Base-by-base conservation (phyloP, 2,329 filamentous ascomycete genomes). In the Aspergillus thermomutatus region DNA sequence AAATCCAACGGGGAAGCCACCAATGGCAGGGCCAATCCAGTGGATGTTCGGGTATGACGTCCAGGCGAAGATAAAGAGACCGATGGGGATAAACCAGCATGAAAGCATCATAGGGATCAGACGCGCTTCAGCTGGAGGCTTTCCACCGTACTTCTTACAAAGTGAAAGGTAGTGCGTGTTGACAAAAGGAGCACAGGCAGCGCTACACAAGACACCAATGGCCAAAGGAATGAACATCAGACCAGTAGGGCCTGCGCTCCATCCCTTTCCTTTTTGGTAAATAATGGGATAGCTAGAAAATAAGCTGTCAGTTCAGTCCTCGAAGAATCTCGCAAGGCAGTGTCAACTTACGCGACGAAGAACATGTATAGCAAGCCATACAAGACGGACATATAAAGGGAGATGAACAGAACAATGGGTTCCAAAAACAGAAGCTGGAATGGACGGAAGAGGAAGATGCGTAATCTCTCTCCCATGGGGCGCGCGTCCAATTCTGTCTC, bases 221-320 rank as follows among this genome's bases (percentile, higher is more conserved):
- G 90, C 90, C 48, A 94, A 72, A 1, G 90, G 90, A 60, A 94
- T 92, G 73, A 95, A 95, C 88, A 94, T 93, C 8, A 95, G 80
- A 49, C 91, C 91, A 0, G 90, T 92, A 27, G 79, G 87, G 37
- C 88, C 83, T 27, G 90, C 82, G 3, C 81, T 85, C 74, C 88
- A 96, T 2, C 89, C 89, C 75, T 96, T 95, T 57, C 89, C 88
- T 72, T 86, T 80, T 63, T 91, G 83, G 77, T 89, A 96, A 56
- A 96, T 80, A 62, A 86, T 79, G 0, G 82, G 82, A 59, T 72
- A 75, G 14, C 71, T 72, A 45, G 50, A 31, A 31, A 27, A 40
- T 3, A 21, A 45, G 14, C 26, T n/a, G 52, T 70, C 55, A 68
- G 61, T 27, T 21, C n/a, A 8, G 26, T 11, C 4, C 8, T 25